Evolutionary conservation across 2,329 filamentous ascomycete species (phyloP).

Genomic region (Diaporthe ilicicola): DNA sequence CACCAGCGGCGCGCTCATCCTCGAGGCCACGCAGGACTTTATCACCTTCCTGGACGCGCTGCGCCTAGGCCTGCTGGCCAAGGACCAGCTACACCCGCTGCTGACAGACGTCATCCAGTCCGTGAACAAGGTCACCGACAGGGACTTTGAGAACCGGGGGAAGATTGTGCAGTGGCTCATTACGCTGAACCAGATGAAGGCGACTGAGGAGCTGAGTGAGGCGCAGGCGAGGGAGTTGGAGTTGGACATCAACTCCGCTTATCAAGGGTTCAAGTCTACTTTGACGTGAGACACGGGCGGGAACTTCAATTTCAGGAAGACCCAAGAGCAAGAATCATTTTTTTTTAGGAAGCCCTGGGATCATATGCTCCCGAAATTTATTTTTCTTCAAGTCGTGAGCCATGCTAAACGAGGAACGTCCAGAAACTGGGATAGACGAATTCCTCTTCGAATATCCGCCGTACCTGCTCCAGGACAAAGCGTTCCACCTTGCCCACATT

Average conservation of each 20-base stretch:
- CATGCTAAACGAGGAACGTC: constrained; percentile 84
- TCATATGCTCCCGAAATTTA: background rate
- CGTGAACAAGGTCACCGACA: constrained; percentile 95
- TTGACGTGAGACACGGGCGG: constrained; percentile 58
- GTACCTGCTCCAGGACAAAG: constrained; percentile 95
- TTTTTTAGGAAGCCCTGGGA: no score
- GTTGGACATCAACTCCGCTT: constrained; percentile 93
- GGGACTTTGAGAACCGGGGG: constrained; percentile 92
- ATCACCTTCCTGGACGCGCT: constrained; percentile 97
- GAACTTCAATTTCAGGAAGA: background rate
- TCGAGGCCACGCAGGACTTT: constrained; percentile 95
- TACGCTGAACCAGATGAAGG: constrained; percentile 96
- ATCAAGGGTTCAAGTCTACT: constrained; percentile 89
- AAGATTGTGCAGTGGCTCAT: constrained; percentile 99
- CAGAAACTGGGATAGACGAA: constrained; percentile 99
- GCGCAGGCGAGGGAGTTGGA: constrained; percentile 89
- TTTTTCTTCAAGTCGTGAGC: background rate
- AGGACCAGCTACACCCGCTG: constrained; percentile 95
- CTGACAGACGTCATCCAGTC: constrained; percentile 96
- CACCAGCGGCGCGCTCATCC: constrained; percentile 73
- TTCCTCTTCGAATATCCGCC: constrained; percentile 97
- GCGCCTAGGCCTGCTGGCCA: constrained; percentile 89
- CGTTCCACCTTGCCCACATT: constrained; percentile 99
- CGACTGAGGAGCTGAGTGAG: constrained; percentile 87
- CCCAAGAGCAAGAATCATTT: background rate